These are phyloP conservation scores for Epichloe festucae DNA, from an alignment of 2,329 filamentous ascomycete genomes.

Conservation along the genomic window DNA sequence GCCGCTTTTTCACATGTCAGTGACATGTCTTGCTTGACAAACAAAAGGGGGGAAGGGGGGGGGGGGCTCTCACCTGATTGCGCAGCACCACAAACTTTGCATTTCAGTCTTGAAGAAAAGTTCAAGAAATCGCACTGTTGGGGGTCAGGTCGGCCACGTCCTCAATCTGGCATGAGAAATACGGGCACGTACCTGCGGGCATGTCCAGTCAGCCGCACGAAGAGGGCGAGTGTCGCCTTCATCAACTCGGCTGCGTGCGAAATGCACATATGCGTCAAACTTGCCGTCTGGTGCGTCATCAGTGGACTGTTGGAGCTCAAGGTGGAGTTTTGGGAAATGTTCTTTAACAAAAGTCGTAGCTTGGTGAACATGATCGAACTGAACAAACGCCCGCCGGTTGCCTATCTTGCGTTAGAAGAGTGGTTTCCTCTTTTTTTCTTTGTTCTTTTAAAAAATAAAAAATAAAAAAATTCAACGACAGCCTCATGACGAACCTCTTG, in stretches of 20 bases:
- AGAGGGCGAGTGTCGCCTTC: slow-evolving; percentile 17
- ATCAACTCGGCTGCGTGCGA: slow-evolving; percentile 23
- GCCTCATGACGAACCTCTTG: slow-evolving; percentile 16
- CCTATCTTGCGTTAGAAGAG: slow-evolving; percentile 15
- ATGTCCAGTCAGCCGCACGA: slow-evolving; percentile 21
- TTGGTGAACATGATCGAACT: slow-evolving; percentile 27
- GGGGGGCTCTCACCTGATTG: slow-evolving; percentile 15
- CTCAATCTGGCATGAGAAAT: neutral
- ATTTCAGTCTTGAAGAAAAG: slow-evolving; percentile 23
- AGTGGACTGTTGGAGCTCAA: slow-evolving; percentile 23
- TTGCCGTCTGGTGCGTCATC: slow-evolving; percentile 26
- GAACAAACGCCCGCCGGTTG: slow-evolving; percentile 27
- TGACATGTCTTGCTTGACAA: neutral
- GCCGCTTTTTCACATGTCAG: slow-evolving; percentile 4
- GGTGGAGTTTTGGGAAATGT: slow-evolving; percentile 26
- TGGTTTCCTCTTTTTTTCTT: neutral
- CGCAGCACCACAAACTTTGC: slow-evolving; percentile 24
- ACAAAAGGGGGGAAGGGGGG: too few species aligned
- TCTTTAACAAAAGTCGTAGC: slow-evolving; percentile 29
- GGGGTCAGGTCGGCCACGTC: neutral
- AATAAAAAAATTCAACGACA: neutral
- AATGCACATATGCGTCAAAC: slow-evolving; percentile 27
- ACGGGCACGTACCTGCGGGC: slow-evolving; percentile 17
- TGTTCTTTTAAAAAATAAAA: neutral
- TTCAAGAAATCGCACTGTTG: slow-evolving; percentile 26